Conservation (phyloP, 2,329 filamentous ascomycete species). For the Aspergillus brasiliensis region DNA sequence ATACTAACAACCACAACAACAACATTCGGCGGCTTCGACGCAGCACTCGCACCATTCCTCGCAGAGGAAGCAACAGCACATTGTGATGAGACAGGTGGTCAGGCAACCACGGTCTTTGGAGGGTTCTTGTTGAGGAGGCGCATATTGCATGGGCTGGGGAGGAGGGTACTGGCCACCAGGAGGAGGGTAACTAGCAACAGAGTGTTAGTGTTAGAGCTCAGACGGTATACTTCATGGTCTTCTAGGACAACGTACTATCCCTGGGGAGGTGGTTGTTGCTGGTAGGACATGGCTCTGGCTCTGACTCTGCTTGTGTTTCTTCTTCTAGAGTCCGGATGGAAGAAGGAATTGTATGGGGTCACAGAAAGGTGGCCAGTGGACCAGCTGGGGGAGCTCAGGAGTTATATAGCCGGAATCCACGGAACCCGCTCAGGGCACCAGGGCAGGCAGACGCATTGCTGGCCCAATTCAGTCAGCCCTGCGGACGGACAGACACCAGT, state of each 20-base stretch:
- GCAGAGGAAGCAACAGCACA: constrained; percentile 27
- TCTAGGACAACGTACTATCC: not conserved
- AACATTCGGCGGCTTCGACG: constrained; percentile 20
- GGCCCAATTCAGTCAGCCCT: constrained; percentile 4
- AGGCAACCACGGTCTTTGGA: constrained; percentile 23
- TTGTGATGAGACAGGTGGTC: constrained; percentile 22
- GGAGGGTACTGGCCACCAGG: constrained; percentile 11
- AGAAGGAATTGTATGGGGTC: not conserved
- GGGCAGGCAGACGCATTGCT: not conserved
- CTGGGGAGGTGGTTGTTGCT: constrained; percentile 5
- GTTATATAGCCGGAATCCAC: not conserved
- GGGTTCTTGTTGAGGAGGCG: constrained; percentile 16
- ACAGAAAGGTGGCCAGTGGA: not conserved
- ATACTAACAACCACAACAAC: constrained; percentile 21
- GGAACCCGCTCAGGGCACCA: not conserved
- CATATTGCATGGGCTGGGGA: constrained; percentile 22
- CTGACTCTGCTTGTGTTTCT: too few relatives aligned
- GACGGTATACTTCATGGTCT: not conserved
- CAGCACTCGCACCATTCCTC: constrained; percentile 25
- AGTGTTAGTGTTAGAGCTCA: not conserved
- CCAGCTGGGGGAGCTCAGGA: not conserved
- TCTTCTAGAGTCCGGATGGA: not conserved
- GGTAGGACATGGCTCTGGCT: not conserved
- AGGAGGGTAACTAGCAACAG: constrained; percentile 15
- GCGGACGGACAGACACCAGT: not conserved